phyloP scores from a whole-genome alignment of 2,329 filamentous ascomycete species.

The Exserohilum rostratum region DNA sequence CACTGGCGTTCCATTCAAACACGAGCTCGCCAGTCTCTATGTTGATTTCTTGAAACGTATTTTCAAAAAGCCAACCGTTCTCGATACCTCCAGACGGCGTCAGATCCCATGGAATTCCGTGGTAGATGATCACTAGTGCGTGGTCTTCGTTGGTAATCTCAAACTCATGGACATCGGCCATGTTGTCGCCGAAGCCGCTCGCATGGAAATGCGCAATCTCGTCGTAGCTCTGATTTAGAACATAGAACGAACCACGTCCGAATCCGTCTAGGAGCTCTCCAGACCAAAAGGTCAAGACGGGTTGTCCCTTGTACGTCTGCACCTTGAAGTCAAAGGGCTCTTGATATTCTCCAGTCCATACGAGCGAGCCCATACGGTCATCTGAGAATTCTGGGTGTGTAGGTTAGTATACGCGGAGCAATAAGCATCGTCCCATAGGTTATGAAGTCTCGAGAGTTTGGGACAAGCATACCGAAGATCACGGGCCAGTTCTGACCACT shows the following conservation, averaged over 20 bases:
- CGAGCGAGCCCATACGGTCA: conserved; percentile 23
- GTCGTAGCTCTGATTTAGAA: conserved; percentile 25
- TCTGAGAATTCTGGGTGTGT: conserved; percentile 15
- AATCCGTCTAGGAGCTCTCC: conserved; percentile 20
- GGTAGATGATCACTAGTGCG: conserved; percentile 52
- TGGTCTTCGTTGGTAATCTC: conserved; percentile 52
- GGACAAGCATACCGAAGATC: conserved; percentile 18
- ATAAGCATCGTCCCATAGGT: too few species aligned
- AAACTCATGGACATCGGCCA: conserved; percentile 54
- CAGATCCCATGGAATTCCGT: conserved; percentile 49
- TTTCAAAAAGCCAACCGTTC: conserved; percentile 53
- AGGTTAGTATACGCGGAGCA: not conserved
- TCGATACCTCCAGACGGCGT: conserved; percentile 41
- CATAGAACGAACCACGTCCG: conserved; percentile 18
- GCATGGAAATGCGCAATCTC: conserved; percentile 24
- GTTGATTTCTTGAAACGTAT: conserved; percentile 53
- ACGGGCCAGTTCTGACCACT: conserved; percentile 26
- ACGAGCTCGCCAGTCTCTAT: conserved; percentile 49
- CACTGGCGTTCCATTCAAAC: conserved; percentile 50
- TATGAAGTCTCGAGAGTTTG: too few species aligned
- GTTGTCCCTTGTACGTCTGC: conserved; percentile 29
- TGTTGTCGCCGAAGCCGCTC: conserved; percentile 13
- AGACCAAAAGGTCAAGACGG: conserved; percentile 27
- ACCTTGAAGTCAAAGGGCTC: conserved; percentile 29
- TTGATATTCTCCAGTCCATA: conserved; percentile 27